These are phyloP conservation scores for Medicago ruthenica DNA, from an alignment of 306 rosid genomes.

Conservation along the genomic window DNA sequence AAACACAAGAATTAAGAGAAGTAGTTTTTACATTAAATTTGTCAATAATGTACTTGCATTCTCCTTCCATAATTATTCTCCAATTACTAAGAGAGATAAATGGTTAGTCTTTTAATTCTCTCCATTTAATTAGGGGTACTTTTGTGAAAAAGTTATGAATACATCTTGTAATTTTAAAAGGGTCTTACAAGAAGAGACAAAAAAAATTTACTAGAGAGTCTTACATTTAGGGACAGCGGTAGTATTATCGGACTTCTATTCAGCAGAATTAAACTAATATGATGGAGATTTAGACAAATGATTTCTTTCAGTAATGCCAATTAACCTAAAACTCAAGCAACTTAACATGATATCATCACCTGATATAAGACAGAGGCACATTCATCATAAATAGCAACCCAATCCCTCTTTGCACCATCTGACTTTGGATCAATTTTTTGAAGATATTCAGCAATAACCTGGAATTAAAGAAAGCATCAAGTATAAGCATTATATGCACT, in stretches of 20 bases:
- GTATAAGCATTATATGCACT: slow-evolving; percentile 25
- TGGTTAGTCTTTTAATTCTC: not conserved
- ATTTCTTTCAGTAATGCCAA: slow-evolving; percentile 34
- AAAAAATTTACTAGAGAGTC: not conserved
- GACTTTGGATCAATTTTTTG: slow-evolving; percentile 98
- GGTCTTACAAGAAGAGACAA: not conserved
- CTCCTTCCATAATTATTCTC: not conserved
- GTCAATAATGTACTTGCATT: not conserved
- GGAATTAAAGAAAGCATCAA: slow-evolving; percentile 41
- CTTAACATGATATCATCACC: slow-evolving; percentile 54
- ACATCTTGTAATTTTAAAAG: not conserved
- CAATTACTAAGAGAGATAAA: not conserved
- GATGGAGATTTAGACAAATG: slow-evolving; percentile 20
- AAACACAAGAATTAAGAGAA: not conserved
- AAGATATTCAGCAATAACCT: slow-evolving; percentile 98
- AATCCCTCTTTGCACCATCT: slow-evolving; percentile 99
- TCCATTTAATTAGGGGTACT: not conserved
- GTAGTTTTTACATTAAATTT: no score
- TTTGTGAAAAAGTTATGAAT: not conserved
- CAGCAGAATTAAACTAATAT: not conserved
- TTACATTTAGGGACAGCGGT: not conserved
- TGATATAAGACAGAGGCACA: slow-evolving; percentile 94
- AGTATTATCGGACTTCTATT: slow-evolving; percentile 5
- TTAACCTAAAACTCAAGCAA: slow-evolving; percentile 29
- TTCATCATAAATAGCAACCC: slow-evolving; percentile 99